Evolutionary conservation across 306 rosid species (phyloP), one percentile per base, ranked within the genome.

Genomic region (Argentina anserina): DNA sequence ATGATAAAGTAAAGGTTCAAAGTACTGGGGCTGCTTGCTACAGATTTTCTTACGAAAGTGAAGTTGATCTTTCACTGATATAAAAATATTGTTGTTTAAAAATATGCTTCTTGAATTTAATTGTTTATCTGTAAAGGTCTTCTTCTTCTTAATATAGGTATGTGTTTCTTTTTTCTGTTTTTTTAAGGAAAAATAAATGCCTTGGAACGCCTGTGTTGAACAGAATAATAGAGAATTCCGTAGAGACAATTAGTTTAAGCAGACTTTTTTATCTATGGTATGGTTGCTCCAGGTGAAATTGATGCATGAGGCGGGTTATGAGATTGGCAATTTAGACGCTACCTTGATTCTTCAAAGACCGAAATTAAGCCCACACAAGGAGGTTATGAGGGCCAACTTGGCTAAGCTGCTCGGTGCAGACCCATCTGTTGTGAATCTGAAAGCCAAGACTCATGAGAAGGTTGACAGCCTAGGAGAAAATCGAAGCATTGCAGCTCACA

Each of bases 401-500:
- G 87, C 97, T 69, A 79, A 90, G 69, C 86, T 95, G 72, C 96
- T 95, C 36, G 97, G 97, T 78, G 97, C 86, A 5, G 97, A 95
- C 84, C 82, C 90, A 18, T 76, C 96, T 43, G 91, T 90, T 31
- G 97, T 95, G 71, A 95, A 91, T 81, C 87, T 91, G 70, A 95
- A 95, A 70, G 99, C 97, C 40, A 95, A 95, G 85, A 91, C 99
- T 70, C 99, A 91, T 78, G 99, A 95, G 82, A 95, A 90, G 73
- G 97, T 95, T 9, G 99, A 92, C 78, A 91, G 97, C 81, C 96
- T 95, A 17, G 99, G 99, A 45, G 99, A 95, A 79, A 92, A 92
- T 53, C 80, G 99, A 81, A 92, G 99, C 62, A 90, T 95, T 81
- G 99, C 96, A 4, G 99, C 97, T 71, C 99, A 95, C 83, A 95